These are phyloP conservation scores for Xylaria venustula DNA, from an alignment of 495 filamentous ascomycete genomes.

Conservation along the genomic window DNA sequence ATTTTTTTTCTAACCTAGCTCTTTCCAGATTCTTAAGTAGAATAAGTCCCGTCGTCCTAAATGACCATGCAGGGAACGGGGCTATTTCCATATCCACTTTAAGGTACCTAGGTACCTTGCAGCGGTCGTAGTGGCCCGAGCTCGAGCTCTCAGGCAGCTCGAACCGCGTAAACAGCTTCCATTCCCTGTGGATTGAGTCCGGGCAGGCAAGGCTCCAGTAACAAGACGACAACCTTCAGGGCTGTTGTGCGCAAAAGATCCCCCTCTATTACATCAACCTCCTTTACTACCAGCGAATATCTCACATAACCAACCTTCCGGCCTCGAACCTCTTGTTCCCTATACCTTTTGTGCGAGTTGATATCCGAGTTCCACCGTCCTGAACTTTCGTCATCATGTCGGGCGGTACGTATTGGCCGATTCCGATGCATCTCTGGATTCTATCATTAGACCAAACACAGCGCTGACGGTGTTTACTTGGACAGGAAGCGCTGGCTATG, in stretches of 20 bases:
- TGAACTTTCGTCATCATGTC: constrained; percentile 41
- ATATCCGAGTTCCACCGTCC: neutral
- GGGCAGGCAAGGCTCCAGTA: constrained; percentile 4
- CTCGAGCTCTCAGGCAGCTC: constrained; percentile 18
- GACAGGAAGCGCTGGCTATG: constrained; percentile 90
- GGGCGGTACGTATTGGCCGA: constrained; percentile 29
- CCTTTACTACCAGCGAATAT: neutral
- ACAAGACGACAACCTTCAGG: neutral
- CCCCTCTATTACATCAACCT: neutral
- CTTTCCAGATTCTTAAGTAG: neutral
- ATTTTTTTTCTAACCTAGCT: neutral
- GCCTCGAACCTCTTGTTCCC: neutral
- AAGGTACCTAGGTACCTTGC: neutral
- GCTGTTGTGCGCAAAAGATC: neutral
- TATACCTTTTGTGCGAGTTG: neutral
- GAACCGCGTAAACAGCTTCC: constrained; percentile 19
- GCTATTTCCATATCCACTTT: neutral
- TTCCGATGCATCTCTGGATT: no score
- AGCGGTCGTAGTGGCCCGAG: constrained; percentile 8
- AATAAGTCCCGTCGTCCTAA: no score
- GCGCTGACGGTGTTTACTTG: neutral
- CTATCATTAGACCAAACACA: neutral
- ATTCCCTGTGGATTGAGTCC: neutral
- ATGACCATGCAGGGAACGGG: neutral
- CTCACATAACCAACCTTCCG: neutral